A percentile compares a stretch with the other conserved stretches of the same genome.
phyloP scores from a whole-genome alignment of 2,329 filamentous ascomycete species.

The Pseudocercospora musae region DNA sequence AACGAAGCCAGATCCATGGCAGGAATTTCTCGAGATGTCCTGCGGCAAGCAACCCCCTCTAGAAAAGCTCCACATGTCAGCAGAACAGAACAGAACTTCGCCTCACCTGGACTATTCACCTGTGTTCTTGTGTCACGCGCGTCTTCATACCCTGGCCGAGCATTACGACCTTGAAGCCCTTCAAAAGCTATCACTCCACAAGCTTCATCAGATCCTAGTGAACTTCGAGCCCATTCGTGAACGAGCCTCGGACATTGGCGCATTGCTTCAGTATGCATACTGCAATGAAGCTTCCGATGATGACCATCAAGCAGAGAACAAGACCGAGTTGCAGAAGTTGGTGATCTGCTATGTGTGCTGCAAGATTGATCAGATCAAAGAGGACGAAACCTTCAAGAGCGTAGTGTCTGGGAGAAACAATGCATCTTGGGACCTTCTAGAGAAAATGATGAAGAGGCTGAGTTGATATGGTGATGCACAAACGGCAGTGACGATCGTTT shows the following conservation, averaged over 20 bases:
- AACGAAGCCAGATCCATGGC: neutral
- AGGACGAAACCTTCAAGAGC: neutral
- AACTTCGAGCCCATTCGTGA: neutral
- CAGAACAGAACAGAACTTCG: neutral
- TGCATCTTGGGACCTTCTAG: neutral
- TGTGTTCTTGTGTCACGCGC: slow-evolving; percentile 13
- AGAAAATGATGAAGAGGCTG: neutral
- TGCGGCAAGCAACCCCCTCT: neutral
- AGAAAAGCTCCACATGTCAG: neutral
- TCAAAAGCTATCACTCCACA: neutral
- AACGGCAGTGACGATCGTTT: neutral
- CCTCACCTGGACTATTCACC: slow-evolving; percentile 3
- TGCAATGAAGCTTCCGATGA: neutral
- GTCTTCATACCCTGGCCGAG: slow-evolving; percentile 9
- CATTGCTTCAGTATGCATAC: slow-evolving; percentile 8
- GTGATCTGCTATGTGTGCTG: slow-evolving; percentile 10
- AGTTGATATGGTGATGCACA: neutral
- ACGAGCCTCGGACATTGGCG: neutral
- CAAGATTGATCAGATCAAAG: slow-evolving; percentile 3
- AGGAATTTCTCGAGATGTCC: neutral
- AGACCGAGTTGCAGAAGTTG: neutral
- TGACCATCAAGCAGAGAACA: neutral
- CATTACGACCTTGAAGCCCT: slow-evolving; percentile 6
- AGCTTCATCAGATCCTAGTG: slow-evolving; percentile 2
- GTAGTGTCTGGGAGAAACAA: neutral